Evolutionary conservation across 208 protist genomes (phyloP), one percentile per base, ranked within the genome.

Genomic region (Trypanosoma platydactyli): DNA sequence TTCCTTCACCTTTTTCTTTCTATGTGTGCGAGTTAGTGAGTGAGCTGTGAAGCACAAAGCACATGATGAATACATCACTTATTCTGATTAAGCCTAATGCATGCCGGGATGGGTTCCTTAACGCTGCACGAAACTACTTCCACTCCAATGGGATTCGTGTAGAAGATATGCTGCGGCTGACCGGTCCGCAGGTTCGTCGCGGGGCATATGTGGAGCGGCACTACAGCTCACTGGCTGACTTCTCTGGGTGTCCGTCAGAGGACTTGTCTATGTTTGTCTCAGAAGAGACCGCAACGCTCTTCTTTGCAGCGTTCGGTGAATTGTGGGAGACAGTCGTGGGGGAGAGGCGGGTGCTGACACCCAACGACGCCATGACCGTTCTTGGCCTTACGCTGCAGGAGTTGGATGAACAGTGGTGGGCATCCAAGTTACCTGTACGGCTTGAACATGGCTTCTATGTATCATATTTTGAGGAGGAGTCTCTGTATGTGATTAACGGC

Each of bases 401-500:
- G 27, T 52, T 92, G 52, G 52, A 72, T 38, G 41, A 61, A 53
- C 66, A 29, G 13, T 92, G 86, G 62, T 85, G 80, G 68, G 41
- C 50, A 6, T 44, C 29, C 15, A 73, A 73, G n/a, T 57, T 45
- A 16, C 46, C 35, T 20, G 63, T 44, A 7, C 69, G 77, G 62
- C 67, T 89, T 29, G 64, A 78, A 30, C 41, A 64, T 49, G 83
- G 81, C 20, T 68, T 81, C 25, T 79, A 83, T 75, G 77, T 84
- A 45, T 51, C 56, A 41, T 72, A 68, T 45, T 71, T 85, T 38
- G 61, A 56, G 33, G 66, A 76, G 44, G 60, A 76, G 46, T 46
- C n/a, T 13, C 5, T 81, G 18, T 93, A 91, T 61, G 80, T 95
- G 1, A 62, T 89, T 25, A 95, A 97, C 66, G 92, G 89, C 16